Percentiles rank a stretch among this genome's conserved stretches.
Conservation (phyloP, 768 basidiomycete species). For the Leccinum disarticulatum region DNA sequence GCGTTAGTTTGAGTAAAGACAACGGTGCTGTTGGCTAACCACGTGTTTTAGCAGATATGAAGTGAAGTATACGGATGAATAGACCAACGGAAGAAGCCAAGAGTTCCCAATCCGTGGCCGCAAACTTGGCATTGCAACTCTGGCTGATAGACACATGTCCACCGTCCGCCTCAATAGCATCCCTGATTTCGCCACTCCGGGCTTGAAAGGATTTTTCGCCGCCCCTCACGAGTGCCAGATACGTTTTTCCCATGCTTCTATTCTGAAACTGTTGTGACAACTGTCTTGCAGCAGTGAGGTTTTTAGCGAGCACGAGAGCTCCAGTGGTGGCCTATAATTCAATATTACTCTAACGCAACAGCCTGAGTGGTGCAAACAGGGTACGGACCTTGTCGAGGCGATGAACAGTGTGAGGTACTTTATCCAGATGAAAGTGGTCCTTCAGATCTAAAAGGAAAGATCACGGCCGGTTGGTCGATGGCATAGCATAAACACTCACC, state of each 20-base stretch:
- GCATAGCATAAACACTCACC: conserved; percentile 25
- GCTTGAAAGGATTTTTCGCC: conserved; percentile 45
- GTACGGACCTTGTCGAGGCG: conserved; percentile 61
- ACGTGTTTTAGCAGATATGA: conserved; percentile 28
- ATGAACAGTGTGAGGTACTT: conserved; percentile 53
- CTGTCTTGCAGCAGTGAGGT: conserved; percentile 41
- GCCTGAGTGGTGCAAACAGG: not conserved
- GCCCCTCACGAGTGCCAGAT: conserved; percentile 63
- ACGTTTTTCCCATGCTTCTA: conserved; percentile 52
- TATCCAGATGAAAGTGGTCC: conserved; percentile 32
- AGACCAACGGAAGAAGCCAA: conserved; percentile 56
- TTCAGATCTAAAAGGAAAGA: conserved; percentile 26
- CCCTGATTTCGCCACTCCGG: conserved; percentile 43
- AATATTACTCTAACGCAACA: not conserved
- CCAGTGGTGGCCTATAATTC: conserved; percentile 58
- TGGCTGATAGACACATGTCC: conserved; percentile 44
- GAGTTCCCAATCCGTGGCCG: conserved; percentile 52
- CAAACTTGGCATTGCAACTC: conserved; percentile 35
- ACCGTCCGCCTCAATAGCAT: conserved; percentile 38
- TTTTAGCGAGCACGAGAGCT: conserved; percentile 54
- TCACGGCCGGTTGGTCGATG: conserved; percentile 4
- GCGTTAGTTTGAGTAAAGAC: conserved; percentile 54
- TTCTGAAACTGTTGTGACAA: conserved; percentile 55
- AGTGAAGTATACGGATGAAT: conserved; percentile 9
- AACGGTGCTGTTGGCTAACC: conserved; percentile 44